Evolutionary conservation across 441 rosid genomes (phyloP).

Genomic region (Syzygium malaccense): DNA sequence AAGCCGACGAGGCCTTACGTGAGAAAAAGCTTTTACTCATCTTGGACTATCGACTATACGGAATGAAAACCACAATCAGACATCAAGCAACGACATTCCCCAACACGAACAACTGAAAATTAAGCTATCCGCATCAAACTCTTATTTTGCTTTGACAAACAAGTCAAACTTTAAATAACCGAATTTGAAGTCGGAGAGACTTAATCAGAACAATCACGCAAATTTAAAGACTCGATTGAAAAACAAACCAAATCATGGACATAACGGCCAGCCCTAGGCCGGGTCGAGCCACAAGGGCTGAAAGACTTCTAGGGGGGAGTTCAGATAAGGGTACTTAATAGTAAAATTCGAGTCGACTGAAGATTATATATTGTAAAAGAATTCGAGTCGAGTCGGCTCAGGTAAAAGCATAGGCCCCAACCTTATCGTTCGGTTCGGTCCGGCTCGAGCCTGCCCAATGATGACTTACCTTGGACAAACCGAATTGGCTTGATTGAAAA

Average conservation of each 20-base stretch:
- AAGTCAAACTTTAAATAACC: no score
- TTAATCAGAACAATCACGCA: not conserved
- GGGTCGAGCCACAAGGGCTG: rapidly evolving
- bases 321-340: no score
- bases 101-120: not conserved
- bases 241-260: no score
- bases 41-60: not conserved
- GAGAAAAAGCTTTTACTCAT: not conserved
- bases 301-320: not conserved
- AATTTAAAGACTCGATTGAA: no score
- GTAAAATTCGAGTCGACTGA: not conserved
- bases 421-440: no score
- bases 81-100: not conserved
- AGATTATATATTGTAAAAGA: not conserved
- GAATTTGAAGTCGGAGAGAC: not conserved
- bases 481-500: not conserved
- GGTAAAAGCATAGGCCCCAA: no score
- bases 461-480: not conserved
- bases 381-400: not conserved
- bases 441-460: rapidly evolving
- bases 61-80: not conserved
- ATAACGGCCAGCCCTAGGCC: rapidly evolving
- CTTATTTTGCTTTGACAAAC: not conserved
- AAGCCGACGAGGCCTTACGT: not conserved
- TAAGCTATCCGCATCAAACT: not conserved